Evolutionary conservation across 2,329 filamentous ascomycete species (phyloP), one percentile per base, ranked within the genome.

Genomic region (Zalaria sp.): DNA sequence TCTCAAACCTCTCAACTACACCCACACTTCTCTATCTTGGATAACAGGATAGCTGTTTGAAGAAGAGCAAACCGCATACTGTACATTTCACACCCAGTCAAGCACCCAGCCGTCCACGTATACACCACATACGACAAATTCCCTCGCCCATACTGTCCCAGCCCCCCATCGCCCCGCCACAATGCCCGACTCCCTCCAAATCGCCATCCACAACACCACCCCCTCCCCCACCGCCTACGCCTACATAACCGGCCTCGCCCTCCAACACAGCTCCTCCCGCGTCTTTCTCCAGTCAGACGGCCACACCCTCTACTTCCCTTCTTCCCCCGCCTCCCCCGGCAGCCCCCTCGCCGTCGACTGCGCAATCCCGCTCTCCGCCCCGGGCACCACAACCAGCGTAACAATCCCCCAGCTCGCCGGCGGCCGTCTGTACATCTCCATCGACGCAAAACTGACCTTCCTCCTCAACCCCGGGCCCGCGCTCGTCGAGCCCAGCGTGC

Each of bases 321-420:
- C 49, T 25, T 48, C 57, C 32, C 54, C 56, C 5, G 41, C 52
- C 4, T 43, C 50, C 6, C 58, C 61, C 27, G 54, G 57, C 25
- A 51, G 53, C 1, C 52, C 51, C 4, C 46, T 62, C 3, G 45
- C 51, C 26, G 53, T 61, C 50, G 53, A 61, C 47, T 60, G 57
- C 43, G 57, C 59, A 2, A 61, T 62, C 5, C 50, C 56, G 2
- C 49, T 62, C 4, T 57, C 57, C 1, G 32, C 46, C 5, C 56
- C 57, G 2, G 57, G 57, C 36, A 56, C 55, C 43, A 55, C 53
- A 3, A 48, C 47, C 18, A 53, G 47, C 0, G 52, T 61, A 34
- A 57, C 52, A n/a, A 54, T 60, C 8, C 59, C 59, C 27, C 54
- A 60, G 37, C 57, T 62, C 34, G 58, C 57, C n/a, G 59, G 58